Evolutionary conservation across 2,329 filamentous ascomycete genomes (phyloP).

Genomic region (Neonectria sp.): DNA sequence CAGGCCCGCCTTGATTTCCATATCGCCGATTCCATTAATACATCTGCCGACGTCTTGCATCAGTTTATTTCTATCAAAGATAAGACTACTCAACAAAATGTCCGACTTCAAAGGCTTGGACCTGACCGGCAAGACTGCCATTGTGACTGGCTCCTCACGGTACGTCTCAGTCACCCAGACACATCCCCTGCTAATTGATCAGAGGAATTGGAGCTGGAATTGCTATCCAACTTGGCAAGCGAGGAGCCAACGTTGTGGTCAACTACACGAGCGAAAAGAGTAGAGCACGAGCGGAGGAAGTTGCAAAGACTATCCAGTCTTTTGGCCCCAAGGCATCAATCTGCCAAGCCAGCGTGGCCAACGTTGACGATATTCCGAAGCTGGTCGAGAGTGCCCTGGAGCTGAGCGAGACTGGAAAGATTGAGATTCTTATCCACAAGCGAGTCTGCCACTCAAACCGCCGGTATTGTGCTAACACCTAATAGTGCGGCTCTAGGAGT

Average conservation of each 20-base stretch:
- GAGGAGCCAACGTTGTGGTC: conserved; percentile 42
- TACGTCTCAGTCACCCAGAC: background rate
- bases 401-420: conserved; percentile 40
- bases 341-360: conserved; percentile 37
- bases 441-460: conserved; percentile 1
- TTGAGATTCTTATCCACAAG: conserved; percentile 47
- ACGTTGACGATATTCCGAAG: conserved; percentile 34
- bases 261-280: conserved; percentile 38
- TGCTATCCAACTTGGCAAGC: conserved; percentile 31
- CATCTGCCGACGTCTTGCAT: background rate
- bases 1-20: background rate
- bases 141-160: conserved; percentile 43
- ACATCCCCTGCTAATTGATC: background rate
- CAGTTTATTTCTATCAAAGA: background rate
- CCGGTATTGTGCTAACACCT: background rate
- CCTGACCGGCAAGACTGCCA: conserved; percentile 44
- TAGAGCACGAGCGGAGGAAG: conserved; percentile 32
- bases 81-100: conserved; percentile 2
- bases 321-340: conserved; percentile 33
- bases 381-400: conserved; percentile 37
- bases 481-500: conserved; percentile 28
- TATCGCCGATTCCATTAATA: background rate
- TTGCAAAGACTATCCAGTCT: conserved; percentile 34
- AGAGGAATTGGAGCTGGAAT: conserved; percentile 42
- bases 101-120: conserved; percentile 40